phyloP scores from a whole-genome alignment of 2,329 filamentous ascomycete genomes.

The Aspergillus clavatus region DNA sequence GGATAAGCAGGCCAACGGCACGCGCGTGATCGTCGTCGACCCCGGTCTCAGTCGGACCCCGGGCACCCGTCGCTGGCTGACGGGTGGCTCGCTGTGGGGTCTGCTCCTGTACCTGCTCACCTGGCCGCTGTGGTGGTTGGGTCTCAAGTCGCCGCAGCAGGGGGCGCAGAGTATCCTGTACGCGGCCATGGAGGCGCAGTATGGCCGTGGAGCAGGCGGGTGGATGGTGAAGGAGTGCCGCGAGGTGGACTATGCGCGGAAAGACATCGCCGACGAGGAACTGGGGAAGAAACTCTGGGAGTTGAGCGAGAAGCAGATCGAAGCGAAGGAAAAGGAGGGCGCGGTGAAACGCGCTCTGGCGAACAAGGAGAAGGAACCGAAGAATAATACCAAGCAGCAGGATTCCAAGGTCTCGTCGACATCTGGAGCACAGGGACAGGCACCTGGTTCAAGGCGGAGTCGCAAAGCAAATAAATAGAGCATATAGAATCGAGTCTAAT shows the following conservation, averaged over 20 bases:
- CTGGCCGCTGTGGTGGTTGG: conserved; percentile 79
- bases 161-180: conserved; percentile 83
- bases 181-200: conserved; percentile 74
- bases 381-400: conserved; percentile 18
- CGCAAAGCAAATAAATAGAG: conserved; percentile 29
- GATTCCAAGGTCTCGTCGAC: conserved; percentile 16
- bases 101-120: conserved; percentile 69
- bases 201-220: conserved; percentile 62
- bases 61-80: conserved; percentile 81
- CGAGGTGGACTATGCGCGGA: conserved; percentile 64
- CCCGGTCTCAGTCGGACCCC: conserved; percentile 81
- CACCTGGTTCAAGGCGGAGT: conserved; percentile 38
- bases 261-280: conserved; percentile 72
- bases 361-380: conserved; percentile 48
- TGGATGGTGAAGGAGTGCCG: conserved; percentile 84
- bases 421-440: conserved; percentile 23
- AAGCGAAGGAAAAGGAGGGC: conserved; percentile 73
- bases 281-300: conserved; percentile 85
- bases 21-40: conserved; percentile 80
- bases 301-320: conserved; percentile 77
- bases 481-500: not conserved
- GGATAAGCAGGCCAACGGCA: conserved; percentile 74
- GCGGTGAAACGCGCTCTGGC: conserved; percentile 57
- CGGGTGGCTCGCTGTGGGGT: conserved; percentile 75
- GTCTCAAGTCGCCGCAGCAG: conserved; percentile 77